phyloP scores from a whole-genome alignment of 805 yeast species.

The Hyphopichia homilentoma region DNA sequence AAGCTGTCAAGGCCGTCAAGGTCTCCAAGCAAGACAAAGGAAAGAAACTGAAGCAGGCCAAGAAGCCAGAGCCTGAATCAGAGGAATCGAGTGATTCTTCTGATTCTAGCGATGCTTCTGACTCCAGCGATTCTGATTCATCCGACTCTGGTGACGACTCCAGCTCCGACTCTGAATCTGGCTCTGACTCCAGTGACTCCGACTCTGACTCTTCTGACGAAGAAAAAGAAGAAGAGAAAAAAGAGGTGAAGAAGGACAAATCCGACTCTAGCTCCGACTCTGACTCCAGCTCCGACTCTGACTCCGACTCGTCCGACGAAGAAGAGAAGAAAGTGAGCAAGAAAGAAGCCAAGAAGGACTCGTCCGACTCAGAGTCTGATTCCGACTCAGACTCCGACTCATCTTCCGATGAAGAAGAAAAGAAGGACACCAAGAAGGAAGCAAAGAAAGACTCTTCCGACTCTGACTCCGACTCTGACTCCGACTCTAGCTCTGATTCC shows the following conservation, averaged over 20 bases:
- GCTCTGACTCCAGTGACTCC: conserved; percentile 21
- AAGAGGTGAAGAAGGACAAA: conserved; percentile 11
- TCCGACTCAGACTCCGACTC: conserved; percentile 23
- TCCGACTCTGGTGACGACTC: not conserved
- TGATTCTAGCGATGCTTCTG: conserved; percentile 21
- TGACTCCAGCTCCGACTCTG: conserved; percentile 24
- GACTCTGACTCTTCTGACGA: conserved; percentile 30
- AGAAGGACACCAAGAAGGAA: conserved; percentile 20
- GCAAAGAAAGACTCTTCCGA: conserved; percentile 15
- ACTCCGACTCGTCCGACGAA: conserved; percentile 20
- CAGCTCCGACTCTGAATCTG: conserved; percentile 18
- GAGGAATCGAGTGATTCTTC: conserved; percentile 22
- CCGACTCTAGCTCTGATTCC: conserved; percentile 30
- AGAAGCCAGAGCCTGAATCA: conserved; percentile 22
- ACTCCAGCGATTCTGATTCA: conserved; percentile 14
- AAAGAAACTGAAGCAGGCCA: conserved; percentile 14
- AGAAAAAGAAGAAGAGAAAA: conserved; percentile 24
- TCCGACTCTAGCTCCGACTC: conserved; percentile 20
- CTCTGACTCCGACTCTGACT: conserved; percentile 22
- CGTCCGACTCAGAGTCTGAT: conserved; percentile 13
- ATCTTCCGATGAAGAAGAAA: conserved; percentile 26
- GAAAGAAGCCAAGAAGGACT: conserved; percentile 18
- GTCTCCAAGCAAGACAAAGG: conserved; percentile 17
- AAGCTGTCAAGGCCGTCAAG: conserved; percentile 25
- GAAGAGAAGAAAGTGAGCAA: conserved; percentile 9